A percentile compares a stretch with the other conserved stretches of the same genome.
Conservation (phyloP, 495 filamentous ascomycete species). For the Aspergillus cavernicola region DNA sequence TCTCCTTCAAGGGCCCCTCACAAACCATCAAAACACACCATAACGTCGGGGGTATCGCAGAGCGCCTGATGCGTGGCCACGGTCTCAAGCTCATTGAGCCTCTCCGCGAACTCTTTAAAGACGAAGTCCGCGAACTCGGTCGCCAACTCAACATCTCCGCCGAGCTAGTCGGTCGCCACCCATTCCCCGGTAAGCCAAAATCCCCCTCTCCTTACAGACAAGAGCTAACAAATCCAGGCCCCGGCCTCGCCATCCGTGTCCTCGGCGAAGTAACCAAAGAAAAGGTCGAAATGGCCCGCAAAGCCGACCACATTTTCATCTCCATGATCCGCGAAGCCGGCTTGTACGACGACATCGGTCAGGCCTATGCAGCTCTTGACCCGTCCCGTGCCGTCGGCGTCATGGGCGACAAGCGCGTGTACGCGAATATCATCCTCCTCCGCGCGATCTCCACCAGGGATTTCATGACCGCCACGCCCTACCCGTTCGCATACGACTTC, state of each 20-base stretch:
- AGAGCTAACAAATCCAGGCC: constrained; percentile 38
- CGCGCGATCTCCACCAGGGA: constrained; percentile 74
- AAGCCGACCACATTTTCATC: constrained; percentile 84
- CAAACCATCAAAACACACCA: constrained; percentile 83
- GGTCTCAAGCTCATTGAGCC: constrained; percentile 74
- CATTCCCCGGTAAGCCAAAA: constrained; percentile 54
- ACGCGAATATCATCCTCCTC: constrained; percentile 55
- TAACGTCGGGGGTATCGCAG: constrained; percentile 73
- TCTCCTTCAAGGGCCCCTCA: constrained; percentile 77
- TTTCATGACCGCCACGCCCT: constrained; percentile 81
- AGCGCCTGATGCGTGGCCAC: constrained; percentile 53
- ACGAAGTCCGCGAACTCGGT: constrained; percentile 75
- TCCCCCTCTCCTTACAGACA: neutral
- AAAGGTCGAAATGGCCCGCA: constrained; percentile 71
- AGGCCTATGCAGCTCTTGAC: constrained; percentile 80
- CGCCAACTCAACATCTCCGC: constrained; percentile 70
- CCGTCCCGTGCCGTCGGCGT: constrained; percentile 72
- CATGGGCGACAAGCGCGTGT: constrained; percentile 71
- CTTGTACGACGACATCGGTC: constrained; percentile 74
- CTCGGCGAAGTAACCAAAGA: constrained; percentile 83
- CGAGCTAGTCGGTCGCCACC: constrained; percentile 78
- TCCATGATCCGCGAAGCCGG: constrained; percentile 79
- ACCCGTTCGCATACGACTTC: constrained; percentile 62
- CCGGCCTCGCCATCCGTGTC: constrained; percentile 86
- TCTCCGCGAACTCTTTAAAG: constrained; percentile 75